Evolutionary conservation across 192 early-diverging fungal species (phyloP), one percentile per base, ranked within the genome.

Genomic region (Anaeromyces robustus): DNA sequence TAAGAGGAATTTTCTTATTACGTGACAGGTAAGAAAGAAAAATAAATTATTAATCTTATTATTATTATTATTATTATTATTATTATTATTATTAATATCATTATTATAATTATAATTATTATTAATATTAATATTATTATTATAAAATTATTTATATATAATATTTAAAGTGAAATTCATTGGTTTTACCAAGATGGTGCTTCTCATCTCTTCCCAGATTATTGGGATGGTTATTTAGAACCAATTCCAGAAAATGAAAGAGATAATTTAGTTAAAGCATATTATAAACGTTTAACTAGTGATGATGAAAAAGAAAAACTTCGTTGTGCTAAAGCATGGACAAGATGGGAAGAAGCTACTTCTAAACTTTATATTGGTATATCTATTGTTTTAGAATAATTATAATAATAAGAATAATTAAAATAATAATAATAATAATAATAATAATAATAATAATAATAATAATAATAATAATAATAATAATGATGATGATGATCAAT

Each of bases 141-240:
- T 80, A 77, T n/a, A 7, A 7, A 4, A 34, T 34, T 34, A 4
- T 26, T 41, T 41, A 14, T 16, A 16, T 41, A 12, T 3, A 22
- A 52, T 52, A 22, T 82, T 12, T 77, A 86, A 77, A 83, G 83
- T 19, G 92, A 93, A 81, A 83, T 93, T 34, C 79, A 85, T 29
- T 92, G 88, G 89, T 91, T 91, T 81, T 93, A 93, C 81, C 89
- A 93, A 81, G 89, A 89, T 31, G 92, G 92, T 78, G 91, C 92
- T 12, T 82, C 80, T 52, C 85, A 90, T 82, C 81, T 93, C 77
- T 93, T 90, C 85, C 92, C 92, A 16, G 88, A 88, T 79, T 80
- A 82, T 7, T 93, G 85, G 86, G 91, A 92, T 29, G 79, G 82
- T 34, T 93, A 92, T 84, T 59, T 89, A 41, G 84, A 84, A 31